Evolutionary conservation across 371 early-diverging fungal genomes (phyloP), one percentile per base, ranked within the genome.

Genomic region (Lichtheimia corymbifera): DNA sequence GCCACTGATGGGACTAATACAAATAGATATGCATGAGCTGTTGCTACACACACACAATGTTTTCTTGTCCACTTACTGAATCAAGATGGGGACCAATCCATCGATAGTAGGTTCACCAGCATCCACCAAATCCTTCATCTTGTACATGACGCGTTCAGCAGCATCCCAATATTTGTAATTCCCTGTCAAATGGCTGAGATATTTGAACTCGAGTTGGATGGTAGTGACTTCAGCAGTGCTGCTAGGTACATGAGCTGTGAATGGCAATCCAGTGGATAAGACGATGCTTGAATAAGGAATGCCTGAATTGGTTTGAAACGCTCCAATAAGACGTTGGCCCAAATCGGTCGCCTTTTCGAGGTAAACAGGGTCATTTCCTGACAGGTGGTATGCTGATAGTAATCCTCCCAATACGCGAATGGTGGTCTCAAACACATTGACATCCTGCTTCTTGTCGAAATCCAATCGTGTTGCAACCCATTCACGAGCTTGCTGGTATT

Each of bases 331-430:
- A 9, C 86, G 71, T 58, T 94, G 88, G 12, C 85, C 96, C 5
- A 97, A 79, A 67, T 93, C 90, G 1, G 77, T 71, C 0, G 97
- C 96, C 66, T 89, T 89, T 18, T 78, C 69, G 52, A 96, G 67
- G 52, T 91, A 86, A 7, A 83, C 27, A 0, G 64, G 41, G 52
- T 94, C 92, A 11, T 85, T 75, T 18, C 83, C 84, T 0, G 88
- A 83, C 25, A 93, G 76, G 58, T 94, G 83, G 64, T 95, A 90
- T 0, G 93, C 91, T 28, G 90, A 86, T 24, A 97, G 67, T 15
- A 97, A 70, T 6, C 95, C 96, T 13, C 98, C 98, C 12, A 98
- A 73, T 0, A 95, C 85, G 1, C 98, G 89, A 56, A 98, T 98
- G 0, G 90, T 94, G 14, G 93, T 93, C 75, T 98, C 98, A 74